phyloP scores from a whole-genome alignment of 148 eudicot genomes.

The Fagopyrum tataricum region DNA sequence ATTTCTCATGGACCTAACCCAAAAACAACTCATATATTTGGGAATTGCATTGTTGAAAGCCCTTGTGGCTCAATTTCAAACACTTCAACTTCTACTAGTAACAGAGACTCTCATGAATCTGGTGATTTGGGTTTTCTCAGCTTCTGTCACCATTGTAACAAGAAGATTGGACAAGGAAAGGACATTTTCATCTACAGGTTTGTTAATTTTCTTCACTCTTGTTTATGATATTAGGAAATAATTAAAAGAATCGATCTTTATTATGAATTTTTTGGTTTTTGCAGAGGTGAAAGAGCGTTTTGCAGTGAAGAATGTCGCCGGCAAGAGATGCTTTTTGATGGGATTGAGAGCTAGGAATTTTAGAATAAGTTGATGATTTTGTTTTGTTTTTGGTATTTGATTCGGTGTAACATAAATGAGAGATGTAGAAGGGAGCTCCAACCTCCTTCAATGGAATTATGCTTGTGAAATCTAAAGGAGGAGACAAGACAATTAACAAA shows the following conservation, averaged over 20 bases:
- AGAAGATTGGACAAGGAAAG: conserved; percentile 49
- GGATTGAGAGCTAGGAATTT: conserved; percentile 27
- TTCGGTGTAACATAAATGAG: background rate
- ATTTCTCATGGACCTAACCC: conserved; percentile 90
- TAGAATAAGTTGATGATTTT: background rate
- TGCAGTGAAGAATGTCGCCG: conserved; percentile 81
- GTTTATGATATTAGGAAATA: background rate
- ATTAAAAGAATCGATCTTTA: background rate
- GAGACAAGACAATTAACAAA: background rate
- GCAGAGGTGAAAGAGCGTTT: conserved; percentile 83
- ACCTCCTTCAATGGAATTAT: background rate
- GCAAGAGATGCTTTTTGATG: conserved; percentile 72
- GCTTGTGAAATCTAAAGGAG: background rate
- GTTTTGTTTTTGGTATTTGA: background rate
- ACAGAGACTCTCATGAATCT: background rate
- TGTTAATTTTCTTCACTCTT: background rate
- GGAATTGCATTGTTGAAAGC: conserved; percentile 66
- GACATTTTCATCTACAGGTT: conserved; percentile 86
- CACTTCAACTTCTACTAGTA: conserved; percentile 14
- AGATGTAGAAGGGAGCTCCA: background rate
- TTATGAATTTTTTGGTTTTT: conserved; percentile 5
- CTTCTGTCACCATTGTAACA: conserved; percentile 65
- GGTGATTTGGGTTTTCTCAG: conserved; percentile 37
- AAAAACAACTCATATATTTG: conserved; percentile 71
- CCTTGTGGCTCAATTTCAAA: conserved; percentile 22